These are phyloP conservation scores for Pichia kluyveri DNA, from an alignment of 805 yeast species.

Conservation along the genomic window DNA sequence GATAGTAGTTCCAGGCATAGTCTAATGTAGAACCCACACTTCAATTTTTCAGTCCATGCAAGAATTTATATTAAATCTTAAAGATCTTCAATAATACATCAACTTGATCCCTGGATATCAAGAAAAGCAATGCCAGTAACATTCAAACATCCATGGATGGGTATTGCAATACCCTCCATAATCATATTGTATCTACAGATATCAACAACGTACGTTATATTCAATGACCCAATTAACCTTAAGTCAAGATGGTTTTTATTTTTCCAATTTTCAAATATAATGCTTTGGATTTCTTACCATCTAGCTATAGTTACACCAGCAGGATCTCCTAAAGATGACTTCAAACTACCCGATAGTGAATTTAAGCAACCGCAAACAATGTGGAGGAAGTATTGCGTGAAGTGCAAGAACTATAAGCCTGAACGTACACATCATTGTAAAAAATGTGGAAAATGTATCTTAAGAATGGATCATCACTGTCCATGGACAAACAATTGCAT, in stretches of 20 bases:
- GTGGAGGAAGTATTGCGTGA: slow-evolving; percentile 65
- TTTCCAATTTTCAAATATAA: slow-evolving; percentile 13
- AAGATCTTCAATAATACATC: too few species aligned
- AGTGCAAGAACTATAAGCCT: slow-evolving; percentile 68
- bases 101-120: too few species aligned
- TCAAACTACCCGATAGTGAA: slow-evolving; percentile 20
- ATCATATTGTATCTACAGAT: slow-evolving; percentile 54
- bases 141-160: slow-evolving; percentile 41
- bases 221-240: slow-evolving; percentile 27
- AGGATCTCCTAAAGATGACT: slow-evolving; percentile 53
- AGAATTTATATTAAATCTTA: too few species aligned
- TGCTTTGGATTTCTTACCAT: slow-evolving; percentile 68
- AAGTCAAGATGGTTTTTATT: slow-evolving; percentile 32
- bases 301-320: slow-evolving; percentile 61
- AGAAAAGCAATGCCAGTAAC: slow-evolving; percentile 21
- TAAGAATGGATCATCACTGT: slow-evolving; percentile 89
- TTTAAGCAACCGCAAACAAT: slow-evolving; percentile 13
- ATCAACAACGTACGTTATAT: slow-evolving; percentile 50
- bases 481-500: slow-evolving; percentile 94
- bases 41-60: too few species aligned
- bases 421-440: slow-evolving; percentile 84
- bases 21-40: too few species aligned
- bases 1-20: too few species aligned
- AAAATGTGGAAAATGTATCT: slow-evolving; percentile 63
- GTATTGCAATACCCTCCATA: slow-evolving; percentile 49